A percentile compares a stretch with the other conserved stretches of the same genome.
These are phyloP conservation scores for Dendryphion nanum DNA, from an alignment of 2,329 filamentous ascomycete genomes.

Conservation along the genomic window DNA sequence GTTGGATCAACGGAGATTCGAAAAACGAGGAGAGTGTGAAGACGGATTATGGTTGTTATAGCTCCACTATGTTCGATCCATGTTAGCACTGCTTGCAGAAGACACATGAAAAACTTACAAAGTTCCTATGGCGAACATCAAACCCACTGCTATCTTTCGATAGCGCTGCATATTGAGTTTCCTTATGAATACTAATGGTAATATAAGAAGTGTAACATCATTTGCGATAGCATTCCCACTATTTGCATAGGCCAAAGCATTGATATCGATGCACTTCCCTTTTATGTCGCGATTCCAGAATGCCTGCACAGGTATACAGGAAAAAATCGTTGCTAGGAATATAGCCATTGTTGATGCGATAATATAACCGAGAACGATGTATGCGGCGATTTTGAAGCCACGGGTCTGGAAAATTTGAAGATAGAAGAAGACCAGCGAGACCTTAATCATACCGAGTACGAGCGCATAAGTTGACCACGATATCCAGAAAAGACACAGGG, in stretches of 20 bases:
- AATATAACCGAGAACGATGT: constrained; percentile 15
- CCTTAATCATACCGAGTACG: constrained; percentile 23
- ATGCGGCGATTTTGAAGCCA: constrained; percentile 14
- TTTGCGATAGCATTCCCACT: constrained; percentile 21
- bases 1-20: constrained; percentile 25
- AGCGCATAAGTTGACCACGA: constrained; percentile 18
- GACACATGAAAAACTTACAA: constrained; percentile 9
- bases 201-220: constrained; percentile 22
- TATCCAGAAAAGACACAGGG: constrained; percentile 17
- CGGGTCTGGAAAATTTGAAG: constrained; percentile 26
- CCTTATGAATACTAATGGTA: constrained; percentile 21
- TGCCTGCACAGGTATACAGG: constrained; percentile 19
- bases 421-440: constrained; percentile 26
- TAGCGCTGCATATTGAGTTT: constrained; percentile 21
- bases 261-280: constrained; percentile 22
- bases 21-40: constrained; percentile 19
- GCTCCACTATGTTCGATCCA: constrained; percentile 19
- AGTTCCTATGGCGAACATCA: constrained; percentile 27
- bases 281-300: constrained; percentile 29
- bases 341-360: constrained; percentile 14
- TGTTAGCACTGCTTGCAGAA: constrained; percentile 1
- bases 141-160: constrained; percentile 19
- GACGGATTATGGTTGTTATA: constrained; percentile 24
- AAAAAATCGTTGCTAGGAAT: constrained; percentile 20
- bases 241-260: constrained; percentile 20